Base-by-base conservation (phyloP, 139 green algal species). In the Coccomyxa sp. region DNA sequence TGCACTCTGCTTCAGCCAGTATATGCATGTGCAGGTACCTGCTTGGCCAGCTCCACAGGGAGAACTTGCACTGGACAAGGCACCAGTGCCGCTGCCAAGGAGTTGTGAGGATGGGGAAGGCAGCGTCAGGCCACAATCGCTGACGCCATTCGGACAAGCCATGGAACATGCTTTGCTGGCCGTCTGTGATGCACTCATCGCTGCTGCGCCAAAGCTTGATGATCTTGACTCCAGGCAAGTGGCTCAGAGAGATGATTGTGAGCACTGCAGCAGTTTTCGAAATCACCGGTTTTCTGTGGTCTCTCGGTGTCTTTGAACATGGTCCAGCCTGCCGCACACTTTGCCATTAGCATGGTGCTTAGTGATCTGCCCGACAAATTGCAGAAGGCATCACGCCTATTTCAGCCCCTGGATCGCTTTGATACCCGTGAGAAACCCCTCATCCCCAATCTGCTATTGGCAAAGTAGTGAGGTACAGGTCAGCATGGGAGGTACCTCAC, bases 161-260 rank as follows among this genome's bases (percentile, higher is more conserved):
- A 81, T 81, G 28, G 11, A 76, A 4, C 13, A 3, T 3, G n/a
- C 51, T 57, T 38, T 94, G 38, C 27, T 58, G 59, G 83, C 83
- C 9, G 86, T 85, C 13, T 85, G 76, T 45, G 79, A 85, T 66
- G 84, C 87, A 25, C 38, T 95, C 60, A 32, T 90, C 18, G 74
- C 68, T 1, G 87, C 81, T 57, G 88, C 85, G 51, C 51, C 80
- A 14, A 59, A 88, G 81, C 86, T 96, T 18, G 88, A 95, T 77
- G 90, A 85, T 7, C 74, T 93, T 79, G 92, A 95, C 77, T 82
- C 77, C 13, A 89, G 88, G 88, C 90, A 59, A 85, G 83, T 31
- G 23, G 23, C 71, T 51, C 3, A 10, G 18, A 71, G 18, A 9
- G 63, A 25, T 21, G 18, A 11, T 51, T 71, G 7, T 25, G 18